Base-by-base conservation (phyloP, 108 stramenopile species). In the Fragilaria radians region DNA sequence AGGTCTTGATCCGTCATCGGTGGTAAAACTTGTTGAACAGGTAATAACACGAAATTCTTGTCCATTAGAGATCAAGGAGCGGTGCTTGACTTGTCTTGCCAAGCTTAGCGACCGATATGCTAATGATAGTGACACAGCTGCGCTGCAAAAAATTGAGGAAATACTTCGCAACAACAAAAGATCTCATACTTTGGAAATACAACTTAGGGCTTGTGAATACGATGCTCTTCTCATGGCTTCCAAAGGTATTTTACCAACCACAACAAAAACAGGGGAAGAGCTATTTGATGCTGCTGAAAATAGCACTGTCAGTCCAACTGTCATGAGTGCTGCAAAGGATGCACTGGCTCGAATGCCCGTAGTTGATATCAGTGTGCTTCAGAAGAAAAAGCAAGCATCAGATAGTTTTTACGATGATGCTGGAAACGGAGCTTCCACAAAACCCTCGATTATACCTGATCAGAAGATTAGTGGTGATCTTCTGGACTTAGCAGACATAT, bases 121-220 rank as follows among this genome's bases (percentile, higher is more conserved):
- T 5, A 67, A 84, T 66, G 63, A 68, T 46, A 81, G 79, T 2
- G 89, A 91, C 61, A 65, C 68, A 27, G 73, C 24, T 5, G 79
- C 87, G 33, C 42, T 83, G 48, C 73, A 80, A 9, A 70, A 67
- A 57, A 57, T 91, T 53, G 71, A 81, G 42, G 52, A 52, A 25
- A 61, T 94, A 33, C 67, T 90, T 7, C 76, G 85, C 68, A 81
- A 85, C 47, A 57, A 86, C 57, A 66, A 83, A 60, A 62, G 65
- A 5, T 94, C 91, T 28, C 86, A 92, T 36, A 79, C 83, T 22
- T 71, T 96, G 21, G 98, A 99, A 61, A 65, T 99, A 34, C 96
- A 99, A 76, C 80, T 95, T 9, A 79, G 98, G 21, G 83, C 93
- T 5, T 94, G 94, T 57, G 98, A 99, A 73, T 97, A 94, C 56